These are phyloP conservation scores for Pleurotus salmoneostramineus DNA, from an alignment of 768 basidiomycete genomes.

Conservation along the genomic window DNA sequence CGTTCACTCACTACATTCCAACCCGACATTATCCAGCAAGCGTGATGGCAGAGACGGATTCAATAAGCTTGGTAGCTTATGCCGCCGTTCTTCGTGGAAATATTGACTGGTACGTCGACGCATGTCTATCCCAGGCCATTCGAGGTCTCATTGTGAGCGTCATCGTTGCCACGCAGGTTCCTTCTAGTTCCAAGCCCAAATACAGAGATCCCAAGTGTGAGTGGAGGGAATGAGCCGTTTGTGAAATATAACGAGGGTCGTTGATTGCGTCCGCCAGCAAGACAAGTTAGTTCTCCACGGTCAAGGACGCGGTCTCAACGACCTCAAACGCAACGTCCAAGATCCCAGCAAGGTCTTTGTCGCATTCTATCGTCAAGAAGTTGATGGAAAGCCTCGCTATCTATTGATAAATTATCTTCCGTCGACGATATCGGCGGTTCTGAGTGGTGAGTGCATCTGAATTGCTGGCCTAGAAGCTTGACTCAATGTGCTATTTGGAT, in stretches of 20 bases:
- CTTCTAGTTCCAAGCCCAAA: too few species aligned
- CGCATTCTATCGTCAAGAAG: slow-evolving; percentile 42
- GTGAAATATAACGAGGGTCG: not conserved
- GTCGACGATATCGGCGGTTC: slow-evolving; percentile 31
- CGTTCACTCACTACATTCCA: not conserved
- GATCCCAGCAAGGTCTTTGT: slow-evolving; percentile 35
- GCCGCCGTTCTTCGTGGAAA: slow-evolving; percentile 14
- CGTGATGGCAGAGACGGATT: not conserved
- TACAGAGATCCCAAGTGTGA: too few species aligned
- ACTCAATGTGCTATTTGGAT: not conserved
- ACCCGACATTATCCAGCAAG: not conserved
- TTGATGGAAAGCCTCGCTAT: slow-evolving; percentile 30
- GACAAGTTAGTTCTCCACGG: slow-evolving; percentile 37
- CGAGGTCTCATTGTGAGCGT: too few species aligned
- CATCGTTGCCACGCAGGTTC: too few species aligned
- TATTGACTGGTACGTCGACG: slow-evolving; percentile 16
- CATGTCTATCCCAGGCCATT: not conserved
- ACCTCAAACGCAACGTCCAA: slow-evolving; percentile 40
- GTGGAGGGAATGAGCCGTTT: not conserved
- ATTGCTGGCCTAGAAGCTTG: slow-evolving; percentile 14
- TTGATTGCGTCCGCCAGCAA: slow-evolving; percentile 18
- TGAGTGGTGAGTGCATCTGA: slow-evolving; percentile 22
- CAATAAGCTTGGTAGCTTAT: slow-evolving; percentile 10
- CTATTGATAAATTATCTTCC: slow-evolving; percentile 44
- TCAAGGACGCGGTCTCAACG: slow-evolving; percentile 35